Evolutionary conservation across 1,284 basidiomycete genomes (phyloP).

Genomic region (Lentinus polychrous): DNA sequence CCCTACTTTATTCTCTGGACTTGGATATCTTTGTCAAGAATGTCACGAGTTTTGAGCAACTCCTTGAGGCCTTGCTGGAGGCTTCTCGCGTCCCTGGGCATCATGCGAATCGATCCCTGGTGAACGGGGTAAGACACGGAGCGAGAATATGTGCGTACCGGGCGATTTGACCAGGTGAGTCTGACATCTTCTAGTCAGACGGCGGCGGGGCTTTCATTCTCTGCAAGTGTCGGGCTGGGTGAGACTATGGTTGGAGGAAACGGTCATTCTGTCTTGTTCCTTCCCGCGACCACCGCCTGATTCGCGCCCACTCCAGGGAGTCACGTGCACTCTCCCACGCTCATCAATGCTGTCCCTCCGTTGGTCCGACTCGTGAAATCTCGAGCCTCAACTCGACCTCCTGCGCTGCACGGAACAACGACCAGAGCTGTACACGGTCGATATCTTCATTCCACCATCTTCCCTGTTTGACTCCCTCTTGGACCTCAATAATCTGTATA

Average conservation of each 20-base stretch:
- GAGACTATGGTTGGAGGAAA: background rate
- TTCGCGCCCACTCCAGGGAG: constrained; percentile 3
- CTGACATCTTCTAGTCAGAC: constrained; percentile 8
- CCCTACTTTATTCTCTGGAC: constrained; percentile 77
- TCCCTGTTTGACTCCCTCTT: too few species aligned
- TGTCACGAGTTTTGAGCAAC: constrained; percentile 61
- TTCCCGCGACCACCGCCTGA: background rate
- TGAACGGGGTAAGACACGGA: background rate
- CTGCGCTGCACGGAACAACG: too few species aligned
- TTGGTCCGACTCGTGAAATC: too few species aligned
- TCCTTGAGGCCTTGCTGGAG: constrained; percentile 66
- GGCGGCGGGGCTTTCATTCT: background rate
- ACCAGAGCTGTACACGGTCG: too few species aligned
- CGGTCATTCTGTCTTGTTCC: background rate
- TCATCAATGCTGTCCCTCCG: background rate
- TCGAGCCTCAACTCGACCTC: too few species aligned
- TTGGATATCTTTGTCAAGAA: constrained; percentile 81
- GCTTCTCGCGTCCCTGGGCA: constrained; percentile 58
- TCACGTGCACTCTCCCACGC: background rate
- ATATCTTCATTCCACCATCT: too few species aligned
- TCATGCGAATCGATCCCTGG: constrained; percentile 2
- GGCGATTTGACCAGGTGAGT: constrained; percentile 4
- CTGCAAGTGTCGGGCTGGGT: background rate
- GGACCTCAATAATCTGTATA: too few species aligned
- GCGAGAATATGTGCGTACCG: background rate